Evolutionary conservation across 2,329 filamentous ascomycete species (phyloP).

Genomic region (Biscogniauxia marginata): DNA sequence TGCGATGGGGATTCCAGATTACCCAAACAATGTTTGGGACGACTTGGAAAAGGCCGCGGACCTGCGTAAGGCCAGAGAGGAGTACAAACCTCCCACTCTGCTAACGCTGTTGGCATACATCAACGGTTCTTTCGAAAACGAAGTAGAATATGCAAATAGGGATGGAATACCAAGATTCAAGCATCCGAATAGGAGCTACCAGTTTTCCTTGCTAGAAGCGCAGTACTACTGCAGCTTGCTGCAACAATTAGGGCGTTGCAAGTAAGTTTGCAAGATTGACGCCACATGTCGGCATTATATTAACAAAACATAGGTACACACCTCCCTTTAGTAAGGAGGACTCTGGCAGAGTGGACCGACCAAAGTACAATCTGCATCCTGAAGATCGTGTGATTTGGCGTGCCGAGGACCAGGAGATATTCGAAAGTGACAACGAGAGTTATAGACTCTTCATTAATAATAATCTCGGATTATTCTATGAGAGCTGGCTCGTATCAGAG

Average conservation of each 20-base stretch:
- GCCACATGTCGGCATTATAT: neutral
- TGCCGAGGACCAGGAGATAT: no score
- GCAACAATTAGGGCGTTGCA: conserved; percentile 21
- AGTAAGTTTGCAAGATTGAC: conserved; percentile 22
- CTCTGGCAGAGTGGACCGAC: conserved; percentile 16
- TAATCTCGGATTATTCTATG: no score
- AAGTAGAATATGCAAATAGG: conserved; percentile 4
- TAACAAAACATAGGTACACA: conserved; percentile 20
- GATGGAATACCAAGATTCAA: conserved; percentile 7
- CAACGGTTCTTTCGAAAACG: conserved; percentile 23
- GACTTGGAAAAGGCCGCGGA: neutral
- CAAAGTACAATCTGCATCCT: conserved; percentile 25
- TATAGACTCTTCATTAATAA: no score
- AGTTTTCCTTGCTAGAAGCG: conserved; percentile 29
- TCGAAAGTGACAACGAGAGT: neutral
- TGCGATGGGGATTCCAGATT: conserved; percentile 8
- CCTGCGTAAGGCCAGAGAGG: neutral
- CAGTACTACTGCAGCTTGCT: conserved; percentile 15
- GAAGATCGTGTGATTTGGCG: conserved; percentile 33
- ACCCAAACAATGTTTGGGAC: conserved; percentile 1
- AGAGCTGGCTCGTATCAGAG: no score
- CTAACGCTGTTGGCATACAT: conserved; percentile 24
- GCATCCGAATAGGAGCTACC: conserved; percentile 29
- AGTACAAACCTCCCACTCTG: conserved; percentile 12
- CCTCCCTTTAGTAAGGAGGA: neutral